Evolutionary conservation across 768 basidiomycete genomes (phyloP).

Genomic region (Rhizopogon roseolus): DNA sequence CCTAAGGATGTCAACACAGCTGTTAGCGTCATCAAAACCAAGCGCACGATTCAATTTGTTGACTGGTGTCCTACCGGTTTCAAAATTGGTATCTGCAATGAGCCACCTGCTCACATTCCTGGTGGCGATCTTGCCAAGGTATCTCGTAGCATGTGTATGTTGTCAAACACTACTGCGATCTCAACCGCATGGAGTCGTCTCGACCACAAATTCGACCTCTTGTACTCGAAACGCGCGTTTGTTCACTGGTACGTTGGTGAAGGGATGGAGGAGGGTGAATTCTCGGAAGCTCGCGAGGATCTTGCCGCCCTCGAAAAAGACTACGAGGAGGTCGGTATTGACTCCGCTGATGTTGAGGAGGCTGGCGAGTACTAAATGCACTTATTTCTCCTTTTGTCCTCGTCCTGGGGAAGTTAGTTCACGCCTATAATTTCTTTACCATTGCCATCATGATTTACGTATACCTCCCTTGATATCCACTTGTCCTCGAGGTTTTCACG

Average conservation of each 20-base stretch:
- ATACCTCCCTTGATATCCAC: slow-evolving; percentile 24
- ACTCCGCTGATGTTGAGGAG: slow-evolving; percentile 48
- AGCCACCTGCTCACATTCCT: slow-evolving; percentile 69
- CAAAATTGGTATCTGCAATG: slow-evolving; percentile 77
- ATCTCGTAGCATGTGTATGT: slow-evolving; percentile 72
- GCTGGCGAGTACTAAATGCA: slow-evolving; percentile 39
- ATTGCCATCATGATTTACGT: slow-evolving; percentile 30
- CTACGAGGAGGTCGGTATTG: slow-evolving; percentile 78
- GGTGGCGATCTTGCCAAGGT: slow-evolving; percentile 76
- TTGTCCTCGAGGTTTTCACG: slow-evolving; percentile 12
- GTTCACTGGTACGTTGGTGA: slow-evolving; percentile 69
- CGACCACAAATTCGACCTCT: slow-evolving; percentile 76
- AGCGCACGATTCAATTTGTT: slow-evolving; percentile 75
- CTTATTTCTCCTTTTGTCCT: slow-evolving; percentile 15
- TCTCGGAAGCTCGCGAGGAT: slow-evolving; percentile 98
- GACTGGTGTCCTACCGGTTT: slow-evolving; percentile 80
- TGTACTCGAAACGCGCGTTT: slow-evolving; percentile 63
- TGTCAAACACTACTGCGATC: slow-evolving; percentile 72
- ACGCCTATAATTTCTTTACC: slow-evolving; percentile 24
- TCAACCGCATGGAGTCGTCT: slow-evolving; percentile 70
- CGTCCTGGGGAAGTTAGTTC: slow-evolving; percentile 21
- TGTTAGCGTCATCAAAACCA: slow-evolving; percentile 70
- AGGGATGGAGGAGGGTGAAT: slow-evolving; percentile 91
- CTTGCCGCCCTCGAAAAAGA: slow-evolving; percentile 99
- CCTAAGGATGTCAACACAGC: slow-evolving; percentile 78